Conservation (phyloP, 2,329 filamentous ascomycete genomes). For the Phyllosticta ampelicida region DNA sequence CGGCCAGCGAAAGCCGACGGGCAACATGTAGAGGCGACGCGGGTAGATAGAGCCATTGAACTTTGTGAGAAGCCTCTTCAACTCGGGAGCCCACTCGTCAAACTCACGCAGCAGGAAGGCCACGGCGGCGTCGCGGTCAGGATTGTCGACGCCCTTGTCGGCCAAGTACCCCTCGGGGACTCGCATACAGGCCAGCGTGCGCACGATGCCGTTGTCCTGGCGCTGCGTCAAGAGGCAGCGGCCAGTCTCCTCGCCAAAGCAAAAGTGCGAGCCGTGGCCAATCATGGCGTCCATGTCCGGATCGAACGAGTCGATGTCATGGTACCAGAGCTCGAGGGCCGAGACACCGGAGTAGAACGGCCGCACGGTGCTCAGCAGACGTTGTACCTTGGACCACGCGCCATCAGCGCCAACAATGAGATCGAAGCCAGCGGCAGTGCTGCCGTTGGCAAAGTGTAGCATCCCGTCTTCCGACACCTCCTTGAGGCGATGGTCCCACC, state of each 20-base stretch:
- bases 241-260: slow-evolving; percentile 23
- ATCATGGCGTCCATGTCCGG: slow-evolving; percentile 36
- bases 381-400: slow-evolving; percentile 32
- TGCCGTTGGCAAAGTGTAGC: slow-evolving; percentile 1
- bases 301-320: slow-evolving; percentile 31
- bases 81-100: slow-evolving; percentile 14
- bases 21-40: slow-evolving; percentile 42
- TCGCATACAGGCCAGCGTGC: slow-evolving; percentile 27
- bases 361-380: slow-evolving; percentile 21
- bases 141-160: slow-evolving; percentile 36
- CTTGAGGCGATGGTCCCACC: slow-evolving; percentile 30
- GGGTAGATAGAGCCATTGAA: slow-evolving; percentile 11
- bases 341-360: slow-evolving; percentile 40
- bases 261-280: slow-evolving; percentile 20
- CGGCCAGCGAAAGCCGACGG: slow-evolving; percentile 39
- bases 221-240: slow-evolving; percentile 32
- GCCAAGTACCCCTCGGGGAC: slow-evolving; percentile 30
- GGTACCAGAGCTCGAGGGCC: slow-evolving; percentile 33
- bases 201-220: slow-evolving; percentile 40
- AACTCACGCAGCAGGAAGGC: slow-evolving; percentile 27
- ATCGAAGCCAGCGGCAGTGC: slow-evolving; percentile 25
- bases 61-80: slow-evolving; percentile 14
- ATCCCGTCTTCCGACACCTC: slow-evolving; percentile 1
- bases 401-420: slow-evolving; percentile 41
- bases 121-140: slow-evolving; percentile 27